Evolutionary conservation across 306 rosid genomes (phyloP), one percentile per base, ranked within the genome.

Genomic region (Lithocarpus polystachyus): DNA sequence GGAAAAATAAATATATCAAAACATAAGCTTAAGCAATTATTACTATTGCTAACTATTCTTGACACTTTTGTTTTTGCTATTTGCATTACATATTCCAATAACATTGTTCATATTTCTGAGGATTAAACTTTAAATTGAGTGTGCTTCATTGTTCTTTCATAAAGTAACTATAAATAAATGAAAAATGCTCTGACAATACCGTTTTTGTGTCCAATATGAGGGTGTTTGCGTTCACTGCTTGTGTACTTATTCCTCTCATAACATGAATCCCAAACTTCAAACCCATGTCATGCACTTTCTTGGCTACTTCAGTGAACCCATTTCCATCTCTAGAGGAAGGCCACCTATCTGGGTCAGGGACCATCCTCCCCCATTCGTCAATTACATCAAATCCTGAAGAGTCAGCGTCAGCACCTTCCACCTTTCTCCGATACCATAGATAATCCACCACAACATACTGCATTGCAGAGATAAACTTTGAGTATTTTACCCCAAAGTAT

Each of bases 171-270:
- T 43, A 29, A 11, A 37, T 4, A 17, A 29, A 52, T 17, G 62
- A 77, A 22, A 75, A 71, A 82, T 73, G 12, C 35, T 23, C 29
- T 19, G 69, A 19, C 20, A 86, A 73, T 80, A 92, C 99, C 98
- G 35, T 89, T 62, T 80, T 73, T 74, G 79, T 67, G 75, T 95
- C 99, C 77, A 95, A 82, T 86, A 95, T 93, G 74, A 93, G 93
- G 52, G 99, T 90, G 74, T 86, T 93, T 18, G 94, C 99, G 86
- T 89, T 91, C 68, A 93, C 93, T 24, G 96, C 97, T 83, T 95
- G 99, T 24, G 99, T 93, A 82, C 99, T 95, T 80, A 95, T 91
- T 77, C 98, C 99, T 78, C 98, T 90, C 99, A 93, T 95, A 65
- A 95, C 82, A 88, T 93, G 99, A 90, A 96, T 90, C 75, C 99